Evolutionary conservation across 192 early-diverging fungal species (phyloP).

Genomic region (Podila clonocystis): DNA sequence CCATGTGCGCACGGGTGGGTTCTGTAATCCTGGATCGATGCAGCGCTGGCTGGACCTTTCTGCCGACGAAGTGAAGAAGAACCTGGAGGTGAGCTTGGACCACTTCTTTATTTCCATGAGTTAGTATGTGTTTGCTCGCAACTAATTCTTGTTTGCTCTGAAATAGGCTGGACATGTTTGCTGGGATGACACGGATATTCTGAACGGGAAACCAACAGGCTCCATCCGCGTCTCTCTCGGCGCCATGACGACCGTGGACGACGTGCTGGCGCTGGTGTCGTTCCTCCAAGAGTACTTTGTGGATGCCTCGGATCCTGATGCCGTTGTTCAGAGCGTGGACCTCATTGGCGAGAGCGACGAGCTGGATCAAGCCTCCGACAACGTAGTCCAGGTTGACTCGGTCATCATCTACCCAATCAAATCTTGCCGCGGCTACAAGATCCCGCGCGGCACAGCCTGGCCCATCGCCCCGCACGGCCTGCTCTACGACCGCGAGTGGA

Average conservation of each 20-base stretch:
- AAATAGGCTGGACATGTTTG: conserved; percentile 71
- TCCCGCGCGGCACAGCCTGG: conserved; percentile 58
- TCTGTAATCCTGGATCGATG: conserved; percentile 86
- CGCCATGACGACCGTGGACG: conserved; percentile 68
- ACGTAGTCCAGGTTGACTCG: conserved; percentile 26
- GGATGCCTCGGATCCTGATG: conserved; percentile 28
- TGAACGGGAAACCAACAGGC: conserved; percentile 76
- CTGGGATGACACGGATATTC: conserved; percentile 77
- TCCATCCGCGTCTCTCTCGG: conserved; percentile 84
- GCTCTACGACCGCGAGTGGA: conserved; percentile 72
- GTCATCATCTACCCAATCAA: conserved; percentile 72
- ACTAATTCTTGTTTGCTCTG: too few relatives aligned
- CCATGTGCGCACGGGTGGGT: conserved; percentile 76
- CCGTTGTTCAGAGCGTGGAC: conserved; percentile 7
- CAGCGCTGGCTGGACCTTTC: conserved; percentile 72
- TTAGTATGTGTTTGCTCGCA: too few relatives aligned
- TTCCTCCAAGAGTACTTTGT: conserved; percentile 74
- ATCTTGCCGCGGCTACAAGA: conserved; percentile 75
- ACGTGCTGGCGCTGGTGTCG: conserved; percentile 63
- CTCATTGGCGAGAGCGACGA: conserved; percentile 18
- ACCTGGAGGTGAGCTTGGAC: conserved; percentile 49
- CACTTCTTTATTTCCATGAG: too few relatives aligned
- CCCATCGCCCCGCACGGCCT: conserved; percentile 64
- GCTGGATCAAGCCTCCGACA: background rate
- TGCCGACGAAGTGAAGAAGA: conserved; percentile 59